Percentiles rank a stretch among this genome's conserved stretches.
These are phyloP conservation scores for Dentipellis fragilis DNA, from an alignment of 768 basidiomycete genomes.

Conservation along the genomic window DNA sequence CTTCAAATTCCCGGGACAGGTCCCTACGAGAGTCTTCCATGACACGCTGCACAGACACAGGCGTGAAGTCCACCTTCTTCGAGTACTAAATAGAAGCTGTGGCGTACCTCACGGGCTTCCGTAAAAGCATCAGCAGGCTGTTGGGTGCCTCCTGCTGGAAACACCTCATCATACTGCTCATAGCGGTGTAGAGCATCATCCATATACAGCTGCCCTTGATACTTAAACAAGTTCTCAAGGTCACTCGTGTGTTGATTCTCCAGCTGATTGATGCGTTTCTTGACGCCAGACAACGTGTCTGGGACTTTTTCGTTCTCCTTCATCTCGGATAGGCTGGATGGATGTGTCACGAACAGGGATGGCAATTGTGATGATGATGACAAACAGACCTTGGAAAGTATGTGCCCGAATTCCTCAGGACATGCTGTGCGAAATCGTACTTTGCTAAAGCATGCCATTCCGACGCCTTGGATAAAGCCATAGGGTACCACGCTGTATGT, in stretches of 20 bases:
- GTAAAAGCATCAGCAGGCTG: no score
- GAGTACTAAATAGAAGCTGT: no score
- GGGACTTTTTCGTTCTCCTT: not conserved
- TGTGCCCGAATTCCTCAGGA: slow-evolving; percentile 9
- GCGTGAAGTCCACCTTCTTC: not conserved
- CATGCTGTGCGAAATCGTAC: slow-evolving; percentile 10
- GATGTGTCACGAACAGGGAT: not conserved
- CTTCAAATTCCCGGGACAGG: not conserved
- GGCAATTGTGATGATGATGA: not conserved
- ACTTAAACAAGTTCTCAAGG: slow-evolving; percentile 20
- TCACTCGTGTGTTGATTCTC: slow-evolving; percentile 21
- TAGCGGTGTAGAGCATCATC: slow-evolving; percentile 24
- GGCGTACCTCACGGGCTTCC: no score
- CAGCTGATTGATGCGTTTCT: slow-evolving; percentile 21
- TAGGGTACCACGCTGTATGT: no score
- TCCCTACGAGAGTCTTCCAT: not conserved
- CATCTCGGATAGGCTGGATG: slow-evolving; percentile 1
- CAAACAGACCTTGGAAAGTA: slow-evolving; percentile 14
- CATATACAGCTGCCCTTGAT: slow-evolving; percentile 22
- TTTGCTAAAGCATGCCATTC: slow-evolving; percentile 6
- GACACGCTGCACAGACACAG: not conserved
- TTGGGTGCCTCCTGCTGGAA: not conserved
- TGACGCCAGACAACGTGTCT: slow-evolving; percentile 20
- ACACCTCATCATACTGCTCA: slow-evolving; percentile 9
- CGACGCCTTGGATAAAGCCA: no score